Evolutionary conservation across 176 grass and related monocot genomes (phyloP).

Genomic region (Raddia distichophylla): DNA sequence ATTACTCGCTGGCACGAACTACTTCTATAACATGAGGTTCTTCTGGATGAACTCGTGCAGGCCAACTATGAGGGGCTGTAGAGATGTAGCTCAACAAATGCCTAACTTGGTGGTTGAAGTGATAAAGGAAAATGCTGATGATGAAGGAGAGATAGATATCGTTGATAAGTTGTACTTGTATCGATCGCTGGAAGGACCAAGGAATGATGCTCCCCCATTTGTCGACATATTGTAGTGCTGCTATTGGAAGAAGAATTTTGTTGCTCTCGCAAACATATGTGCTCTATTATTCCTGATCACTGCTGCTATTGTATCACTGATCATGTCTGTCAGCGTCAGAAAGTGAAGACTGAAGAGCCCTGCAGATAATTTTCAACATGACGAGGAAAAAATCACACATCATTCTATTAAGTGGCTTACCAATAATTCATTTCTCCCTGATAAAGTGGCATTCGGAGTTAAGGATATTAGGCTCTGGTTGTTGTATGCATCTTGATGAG

Average conservation of each 20-base stretch:
- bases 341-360: conserved; percentile 12
- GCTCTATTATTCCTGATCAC: conserved; percentile 28
- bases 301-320: conserved; percentile 34
- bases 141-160: conserved; percentile 45
- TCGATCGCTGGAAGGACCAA: conserved; percentile 67
- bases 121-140: conserved; percentile 52
- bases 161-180: conserved; percentile 88
- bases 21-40: conserved; percentile 88
- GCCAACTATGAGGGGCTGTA: conserved; percentile 70
- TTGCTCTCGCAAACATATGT: not conserved
- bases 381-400: not conserved
- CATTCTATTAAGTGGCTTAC: conserved; percentile 3
- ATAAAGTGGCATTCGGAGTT: not conserved
- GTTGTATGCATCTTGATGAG: conserved; percentile 14
- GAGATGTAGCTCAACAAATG: conserved; percentile 62
- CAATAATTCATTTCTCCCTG: conserved; percentile 23
- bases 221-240: conserved; percentile 78
- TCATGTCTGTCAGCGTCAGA: conserved; percentile 31
- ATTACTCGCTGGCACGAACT: conserved; percentile 64
- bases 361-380: conserved; percentile 41
- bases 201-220: conserved; percentile 67
- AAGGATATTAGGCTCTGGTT: conserved; percentile 22
- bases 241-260: conserved; percentile 29
- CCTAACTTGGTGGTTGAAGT: conserved; percentile 76
- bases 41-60: conserved; percentile 93